A percentile compares a stretch with the other conserved stretches of the same genome.
Evolutionary conservation across 176 grass and related monocot genomes (phyloP).

Genomic region (Themeda triandra): DNA sequence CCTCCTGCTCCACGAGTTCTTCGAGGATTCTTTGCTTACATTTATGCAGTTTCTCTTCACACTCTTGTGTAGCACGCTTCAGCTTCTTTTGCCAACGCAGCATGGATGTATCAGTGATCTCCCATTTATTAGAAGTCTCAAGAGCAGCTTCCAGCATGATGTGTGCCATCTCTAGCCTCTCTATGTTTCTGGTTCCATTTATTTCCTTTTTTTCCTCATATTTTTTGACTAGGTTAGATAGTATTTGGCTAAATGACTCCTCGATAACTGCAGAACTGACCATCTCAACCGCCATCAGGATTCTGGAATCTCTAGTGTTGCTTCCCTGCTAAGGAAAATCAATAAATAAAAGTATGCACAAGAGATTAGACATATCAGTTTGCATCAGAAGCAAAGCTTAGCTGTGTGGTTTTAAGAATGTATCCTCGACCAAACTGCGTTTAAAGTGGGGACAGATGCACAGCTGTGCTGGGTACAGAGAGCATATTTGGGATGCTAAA

Average conservation of each 20-base stretch:
- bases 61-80: slow-evolving; percentile 16
- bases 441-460: background rate
- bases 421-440: background rate
- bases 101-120: background rate
- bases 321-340: background rate
- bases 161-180: slow-evolving; percentile 25
- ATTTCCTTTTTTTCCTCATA: background rate
- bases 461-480: too few relatives aligned
- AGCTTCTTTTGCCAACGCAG: slow-evolving; percentile 10
- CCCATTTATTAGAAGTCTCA: background rate
- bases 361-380: background rate
- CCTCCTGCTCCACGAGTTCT: background rate
- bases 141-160: slow-evolving; percentile 3
- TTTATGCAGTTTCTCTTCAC: background rate
- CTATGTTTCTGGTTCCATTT: background rate
- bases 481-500: too few relatives aligned
- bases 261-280: background rate
- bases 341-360: background rate
- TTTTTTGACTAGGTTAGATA: background rate
- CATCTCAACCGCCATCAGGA: background rate
- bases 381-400: background rate
- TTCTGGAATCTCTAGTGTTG: background rate
- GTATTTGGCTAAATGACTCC: background rate
- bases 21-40: background rate
- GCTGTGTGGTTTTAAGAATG: background rate